A percentile compares a stretch with the other conserved stretches of the same genome.
Evolutionary conservation across 1,139 yeast genomes (phyloP).

Genomic region (Sugiyamaella japonica): DNA sequence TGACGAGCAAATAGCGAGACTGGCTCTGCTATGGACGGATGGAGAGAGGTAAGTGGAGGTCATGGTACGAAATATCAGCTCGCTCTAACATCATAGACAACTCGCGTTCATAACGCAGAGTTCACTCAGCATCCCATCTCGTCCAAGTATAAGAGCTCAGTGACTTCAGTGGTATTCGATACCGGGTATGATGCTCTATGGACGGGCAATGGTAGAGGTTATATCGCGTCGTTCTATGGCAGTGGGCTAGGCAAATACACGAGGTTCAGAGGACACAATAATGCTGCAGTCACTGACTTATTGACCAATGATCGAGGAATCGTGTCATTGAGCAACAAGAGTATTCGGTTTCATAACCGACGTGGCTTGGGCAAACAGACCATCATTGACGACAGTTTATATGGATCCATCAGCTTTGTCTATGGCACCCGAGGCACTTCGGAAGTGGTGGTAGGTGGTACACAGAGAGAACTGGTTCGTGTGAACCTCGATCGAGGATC

Average conservation of each 20-base stretch:
- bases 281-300: slow-evolving; percentile 36
- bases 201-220: slow-evolving; percentile 71
- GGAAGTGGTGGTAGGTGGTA: slow-evolving; percentile 51
- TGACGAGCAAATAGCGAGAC: neutral
- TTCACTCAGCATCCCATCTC: slow-evolving; percentile 33
- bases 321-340: slow-evolving; percentile 36
- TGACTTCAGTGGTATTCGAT: slow-evolving; percentile 60
- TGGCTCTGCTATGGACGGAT: slow-evolving; percentile 45
- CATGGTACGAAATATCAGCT: no score
- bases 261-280: slow-evolving; percentile 38
- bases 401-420: slow-evolving; percentile 37
- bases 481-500: slow-evolving; percentile 63
- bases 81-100: slow-evolving; percentile 11
- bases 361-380: slow-evolving; percentile 39
- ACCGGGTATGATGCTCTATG: slow-evolving; percentile 71
- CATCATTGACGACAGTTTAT: slow-evolving; percentile 34
- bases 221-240: slow-evolving; percentile 49
- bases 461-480: slow-evolving; percentile 50
- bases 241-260: slow-evolving; percentile 48
- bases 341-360: slow-evolving; percentile 40
- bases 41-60: slow-evolving; percentile 48
- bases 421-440: slow-evolving; percentile 37
- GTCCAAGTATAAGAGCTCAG: slow-evolving; percentile 7
- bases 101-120: slow-evolving; percentile 32
- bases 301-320: slow-evolving; percentile 40